Evolutionary conservation across 805 yeast genomes (phyloP).

Genomic region (Myxozyma monticola): DNA sequence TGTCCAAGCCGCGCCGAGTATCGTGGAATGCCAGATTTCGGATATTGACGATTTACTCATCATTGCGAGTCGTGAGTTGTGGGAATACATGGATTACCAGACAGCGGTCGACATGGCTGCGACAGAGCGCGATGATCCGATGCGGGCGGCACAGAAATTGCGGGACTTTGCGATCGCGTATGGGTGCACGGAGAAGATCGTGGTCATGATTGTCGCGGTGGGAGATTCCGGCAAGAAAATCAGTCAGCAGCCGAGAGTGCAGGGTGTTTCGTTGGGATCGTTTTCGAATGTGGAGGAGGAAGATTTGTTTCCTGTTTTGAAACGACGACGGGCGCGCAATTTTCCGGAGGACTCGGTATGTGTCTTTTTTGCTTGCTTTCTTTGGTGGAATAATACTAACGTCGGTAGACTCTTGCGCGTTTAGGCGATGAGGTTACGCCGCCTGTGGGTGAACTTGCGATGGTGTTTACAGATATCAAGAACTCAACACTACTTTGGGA

Average conservation of each 20-base stretch:
- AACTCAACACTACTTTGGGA: constrained; percentile 95
- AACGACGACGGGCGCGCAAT: constrained; percentile 48
- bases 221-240: constrained; percentile 31
- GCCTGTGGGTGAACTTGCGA: constrained; percentile 90
- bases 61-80: constrained; percentile 76
- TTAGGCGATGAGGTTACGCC: constrained; percentile 72
- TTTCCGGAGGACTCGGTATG: constrained; percentile 23
- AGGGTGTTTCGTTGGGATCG: constrained; percentile 20
- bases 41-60: constrained; percentile 81
- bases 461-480: constrained; percentile 96
- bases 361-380: neutral
- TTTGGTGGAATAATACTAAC: constrained; percentile 39
- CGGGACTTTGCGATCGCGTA: constrained; percentile 93
- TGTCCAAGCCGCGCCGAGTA: constrained; percentile 83
- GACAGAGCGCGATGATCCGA: constrained; percentile 77
- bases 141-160: constrained; percentile 87
- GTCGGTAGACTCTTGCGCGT: constrained; percentile 16
- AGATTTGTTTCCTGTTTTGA: constrained; percentile 37
- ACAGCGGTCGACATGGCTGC: constrained; percentile 89
- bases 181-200: constrained; percentile 76
- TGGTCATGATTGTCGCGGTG: constrained; percentile 76
- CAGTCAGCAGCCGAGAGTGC: constrained; percentile 11
- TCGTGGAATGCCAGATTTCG: constrained; percentile 58
- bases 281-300: constrained; percentile 34
- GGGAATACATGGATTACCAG: constrained; percentile 82